A percentile compares a stretch with the other conserved stretches of the same genome.
Conservation (phyloP, 1,284 basidiomycete species). For the Coniferiporia sulphurascens region DNA sequence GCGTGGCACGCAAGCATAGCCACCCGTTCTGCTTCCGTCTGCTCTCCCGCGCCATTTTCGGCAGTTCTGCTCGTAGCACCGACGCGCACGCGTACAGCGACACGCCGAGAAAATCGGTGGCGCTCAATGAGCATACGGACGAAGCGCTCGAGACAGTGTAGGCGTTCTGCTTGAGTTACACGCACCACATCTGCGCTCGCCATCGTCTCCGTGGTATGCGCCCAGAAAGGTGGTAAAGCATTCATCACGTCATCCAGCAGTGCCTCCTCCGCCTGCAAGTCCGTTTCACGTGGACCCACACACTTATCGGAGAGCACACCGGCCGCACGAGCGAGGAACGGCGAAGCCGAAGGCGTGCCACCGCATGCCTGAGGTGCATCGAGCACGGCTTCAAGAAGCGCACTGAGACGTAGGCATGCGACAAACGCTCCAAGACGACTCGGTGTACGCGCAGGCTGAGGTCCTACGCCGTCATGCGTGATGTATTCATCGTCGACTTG, state of each 20-base stretch:
- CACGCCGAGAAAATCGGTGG: slow-evolving; percentile 66
- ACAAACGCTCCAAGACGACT: slow-evolving; percentile 80
- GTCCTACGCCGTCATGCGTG: slow-evolving; percentile 61
- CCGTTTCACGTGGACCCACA: slow-evolving; percentile 41
- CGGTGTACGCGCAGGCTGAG: slow-evolving; percentile 65
- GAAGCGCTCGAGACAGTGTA: slow-evolving; percentile 82
- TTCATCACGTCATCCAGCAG: slow-evolving; percentile 75
- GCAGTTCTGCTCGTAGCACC: background rate
- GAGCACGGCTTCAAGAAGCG: slow-evolving; percentile 77
- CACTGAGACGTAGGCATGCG: slow-evolving; percentile 66
- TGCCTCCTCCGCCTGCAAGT: slow-evolving; percentile 73
- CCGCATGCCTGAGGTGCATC: slow-evolving; percentile 42
- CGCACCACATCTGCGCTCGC: slow-evolving; percentile 83
- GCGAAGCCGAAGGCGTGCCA: slow-evolving; percentile 35
- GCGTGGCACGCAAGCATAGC: slow-evolving; percentile 66
- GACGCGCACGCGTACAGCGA: slow-evolving; percentile 50
- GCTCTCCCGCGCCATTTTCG: slow-evolving; percentile 29
- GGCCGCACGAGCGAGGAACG: slow-evolving; percentile 59
- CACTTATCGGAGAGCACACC: slow-evolving; percentile 47
- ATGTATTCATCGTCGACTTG: slow-evolving; percentile 88
- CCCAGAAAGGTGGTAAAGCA: slow-evolving; percentile 72
- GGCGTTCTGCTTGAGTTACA: slow-evolving; percentile 79
- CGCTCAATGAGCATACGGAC: slow-evolving; percentile 77
- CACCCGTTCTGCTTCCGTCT: slow-evolving; percentile 58
- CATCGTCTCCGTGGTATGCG: slow-evolving; percentile 74